Evolutionary conservation across 2,329 filamentous ascomycete species (phyloP), one percentile per base, ranked within the genome.

Genomic region (Claviceps fusiformis): DNA sequence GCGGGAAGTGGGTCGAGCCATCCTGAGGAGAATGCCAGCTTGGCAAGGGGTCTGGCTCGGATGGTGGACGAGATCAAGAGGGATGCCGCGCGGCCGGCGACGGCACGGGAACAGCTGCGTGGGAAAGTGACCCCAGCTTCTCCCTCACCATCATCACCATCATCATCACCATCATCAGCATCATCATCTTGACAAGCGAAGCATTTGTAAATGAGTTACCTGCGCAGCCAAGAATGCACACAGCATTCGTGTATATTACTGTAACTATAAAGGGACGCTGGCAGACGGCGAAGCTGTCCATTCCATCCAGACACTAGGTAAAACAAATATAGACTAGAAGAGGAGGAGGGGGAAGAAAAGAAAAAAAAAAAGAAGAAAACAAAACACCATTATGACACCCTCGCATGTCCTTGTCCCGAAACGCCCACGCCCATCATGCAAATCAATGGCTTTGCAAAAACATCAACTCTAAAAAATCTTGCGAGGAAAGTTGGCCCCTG

Each of bases 1-100:
- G 93, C 92, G 0, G 93, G 88, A 4, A 95, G 90, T 64, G 88
- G 85, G 13, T 67, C 76, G 50, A 81, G 83, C 49, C 76, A 82
- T 58, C 77, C 77, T 0, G 78, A 79, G 19, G 89, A 95, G 73
- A 77, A 75, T 60, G 78, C 83, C 54, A 79, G 82, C 46, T 66
- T 95, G 65, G 79, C 81, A 45, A 86, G 75, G 67, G 82, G 83
- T 3, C 65, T 89, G 46, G 75, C 72, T 62, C 78, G 80, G 60
- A 67, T 93, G 54, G 68, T 88, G 51, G 73, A 78, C 1, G 85
- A 87, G 63, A 73, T 75, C 60, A 70, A 71, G 54, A 70, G 69
- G 57, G 68, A 70, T 49, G 63, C 63, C 6, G 59, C 60, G 5
- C 56, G 69, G 54, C 71, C 64, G 5, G 64, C 66, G 6, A 61